A percentile compares a stretch with the other conserved stretches of the same genome.
These are phyloP conservation scores for Nicotiana otophora DNA, from an alignment of 257 asterid genomes.

Conservation along the genomic window DNA sequence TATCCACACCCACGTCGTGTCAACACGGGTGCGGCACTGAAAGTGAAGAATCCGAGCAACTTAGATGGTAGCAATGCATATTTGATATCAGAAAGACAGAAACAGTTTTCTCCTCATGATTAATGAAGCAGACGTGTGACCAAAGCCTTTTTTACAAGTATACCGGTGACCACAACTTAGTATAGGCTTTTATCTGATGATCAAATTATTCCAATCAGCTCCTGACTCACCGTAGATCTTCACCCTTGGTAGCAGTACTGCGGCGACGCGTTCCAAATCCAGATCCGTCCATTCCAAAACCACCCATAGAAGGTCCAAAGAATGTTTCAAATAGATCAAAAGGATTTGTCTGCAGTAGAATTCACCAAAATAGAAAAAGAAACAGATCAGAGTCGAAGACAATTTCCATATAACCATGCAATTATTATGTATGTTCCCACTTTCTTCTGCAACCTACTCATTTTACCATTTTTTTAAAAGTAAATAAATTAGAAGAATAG, in stretches of 20 bases:
- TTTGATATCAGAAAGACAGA: neutral
- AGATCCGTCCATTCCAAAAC: conserved; percentile 75
- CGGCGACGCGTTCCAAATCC: conserved; percentile 65
- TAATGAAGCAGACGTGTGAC: neutral
- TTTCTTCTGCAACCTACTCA: neutral
- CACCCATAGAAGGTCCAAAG: conserved; percentile 89
- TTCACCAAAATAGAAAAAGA: conserved; percentile 8
- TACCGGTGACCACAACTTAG: neutral
- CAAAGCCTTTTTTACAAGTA: neutral
- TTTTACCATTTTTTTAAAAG: neutral
- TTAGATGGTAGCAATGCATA: neutral
- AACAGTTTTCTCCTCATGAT: neutral
- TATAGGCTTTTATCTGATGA: neutral
- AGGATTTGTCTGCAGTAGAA: conserved; percentile 70
- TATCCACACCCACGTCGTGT: no score
- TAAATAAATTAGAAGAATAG: neutral
- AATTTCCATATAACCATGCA: neutral
- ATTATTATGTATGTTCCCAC: neutral
- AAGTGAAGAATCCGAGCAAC: no score
- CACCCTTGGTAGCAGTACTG: conserved; percentile 79
- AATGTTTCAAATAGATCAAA: conserved; percentile 97
- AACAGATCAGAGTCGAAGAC: neutral
- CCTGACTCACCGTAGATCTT: conserved; percentile 90
- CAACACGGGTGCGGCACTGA: no score
- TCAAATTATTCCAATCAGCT: conserved; percentile 10